These are phyloP conservation scores for Sphaerostilbella broomeana DNA, from an alignment of 2,329 filamentous ascomycete species.

Conservation along the genomic window DNA sequence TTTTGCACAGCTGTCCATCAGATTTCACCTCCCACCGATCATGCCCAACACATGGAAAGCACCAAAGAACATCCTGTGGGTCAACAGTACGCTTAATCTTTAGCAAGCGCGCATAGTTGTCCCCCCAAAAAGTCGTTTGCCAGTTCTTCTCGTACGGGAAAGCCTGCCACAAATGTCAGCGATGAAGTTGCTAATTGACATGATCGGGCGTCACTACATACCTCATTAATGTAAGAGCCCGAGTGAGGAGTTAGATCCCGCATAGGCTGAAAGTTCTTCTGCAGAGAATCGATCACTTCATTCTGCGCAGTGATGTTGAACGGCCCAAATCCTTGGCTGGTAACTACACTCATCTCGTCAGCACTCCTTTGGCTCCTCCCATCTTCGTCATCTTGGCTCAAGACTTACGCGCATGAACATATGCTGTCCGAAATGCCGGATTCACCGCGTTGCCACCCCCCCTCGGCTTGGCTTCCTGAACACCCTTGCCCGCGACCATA, in stretches of 20 bases:
- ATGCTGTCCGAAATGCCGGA: constrained; percentile 44
- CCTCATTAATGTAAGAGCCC: constrained; percentile 43
- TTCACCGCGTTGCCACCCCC: constrained; percentile 42
- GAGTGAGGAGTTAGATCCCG: constrained; percentile 33
- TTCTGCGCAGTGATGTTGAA: constrained; percentile 27
- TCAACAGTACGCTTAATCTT: constrained; percentile 41
- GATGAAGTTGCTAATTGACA: fast-evolving
- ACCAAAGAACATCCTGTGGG: constrained; percentile 43
- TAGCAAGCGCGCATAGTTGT: constrained; percentile 38
- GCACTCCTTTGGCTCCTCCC: fast-evolving
- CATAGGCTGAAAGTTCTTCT: constrained; percentile 27
- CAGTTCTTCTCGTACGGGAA: constrained; percentile 31
- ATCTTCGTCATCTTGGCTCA: too few species aligned
- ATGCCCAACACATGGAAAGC: constrained; percentile 40
- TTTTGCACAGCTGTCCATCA: constrained; percentile 22
- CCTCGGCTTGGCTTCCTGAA: constrained; percentile 35
- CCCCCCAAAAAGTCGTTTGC: constrained; percentile 37
- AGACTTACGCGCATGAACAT: constrained; percentile 34
- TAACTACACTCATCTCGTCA: constrained; percentile 17
- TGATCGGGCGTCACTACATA: constrained; percentile 15
- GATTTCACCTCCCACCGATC: constrained; percentile 30
- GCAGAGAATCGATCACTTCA: constrained; percentile 22
- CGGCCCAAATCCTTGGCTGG: constrained; percentile 22
- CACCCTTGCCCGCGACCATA: constrained; percentile 39
- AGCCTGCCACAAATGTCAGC: constrained; percentile 19